Percentiles rank a stretch among this genome's conserved stretches.
Conservation (phyloP, 1,284 basidiomycete species). For the Fomitiporia mediterranea region DNA sequence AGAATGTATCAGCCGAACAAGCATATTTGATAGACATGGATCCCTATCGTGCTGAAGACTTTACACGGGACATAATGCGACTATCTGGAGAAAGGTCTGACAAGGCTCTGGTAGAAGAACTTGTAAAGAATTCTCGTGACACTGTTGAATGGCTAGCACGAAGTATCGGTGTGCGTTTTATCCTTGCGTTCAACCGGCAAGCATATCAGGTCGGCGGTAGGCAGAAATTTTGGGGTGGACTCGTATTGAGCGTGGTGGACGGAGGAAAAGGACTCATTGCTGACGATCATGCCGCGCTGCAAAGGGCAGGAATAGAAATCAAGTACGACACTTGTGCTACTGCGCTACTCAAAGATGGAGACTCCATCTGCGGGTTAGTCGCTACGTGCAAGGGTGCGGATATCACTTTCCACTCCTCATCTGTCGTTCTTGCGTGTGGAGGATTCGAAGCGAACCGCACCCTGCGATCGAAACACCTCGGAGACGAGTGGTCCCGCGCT, state of each 20-base stretch:
- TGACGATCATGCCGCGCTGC: slow-evolving; percentile 48
- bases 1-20: slow-evolving; percentile 40
- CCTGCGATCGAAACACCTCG: slow-evolving; percentile 49
- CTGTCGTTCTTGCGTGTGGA: slow-evolving; percentile 58
- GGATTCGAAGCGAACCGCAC: slow-evolving; percentile 57
- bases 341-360: slow-evolving; percentile 36
- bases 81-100: slow-evolving; percentile 49
- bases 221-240: slow-evolving; percentile 65
- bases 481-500: slow-evolving; percentile 50
- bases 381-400: slow-evolving; percentile 37
- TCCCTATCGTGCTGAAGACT: slow-evolving; percentile 51
- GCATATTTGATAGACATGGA: slow-evolving; percentile 50
- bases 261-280: slow-evolving; percentile 66
- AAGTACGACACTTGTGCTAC: slow-evolving; percentile 52
- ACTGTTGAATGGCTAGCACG: slow-evolving; percentile 53
- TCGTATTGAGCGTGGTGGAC: slow-evolving; percentile 53
- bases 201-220: slow-evolving; percentile 59
- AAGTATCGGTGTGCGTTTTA: slow-evolving; percentile 47
- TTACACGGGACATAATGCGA: slow-evolving; percentile 54
- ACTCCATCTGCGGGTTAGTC: slow-evolving; percentile 39
- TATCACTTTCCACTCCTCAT: slow-evolving; percentile 34
- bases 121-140: slow-evolving; percentile 53
- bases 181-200: slow-evolving; percentile 59
- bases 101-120: slow-evolving; percentile 40
- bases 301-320: slow-evolving; percentile 44